phyloP scores from a whole-genome alignment of 2,329 filamentous ascomycete genomes.

The Fusarium zealandicum region DNA sequence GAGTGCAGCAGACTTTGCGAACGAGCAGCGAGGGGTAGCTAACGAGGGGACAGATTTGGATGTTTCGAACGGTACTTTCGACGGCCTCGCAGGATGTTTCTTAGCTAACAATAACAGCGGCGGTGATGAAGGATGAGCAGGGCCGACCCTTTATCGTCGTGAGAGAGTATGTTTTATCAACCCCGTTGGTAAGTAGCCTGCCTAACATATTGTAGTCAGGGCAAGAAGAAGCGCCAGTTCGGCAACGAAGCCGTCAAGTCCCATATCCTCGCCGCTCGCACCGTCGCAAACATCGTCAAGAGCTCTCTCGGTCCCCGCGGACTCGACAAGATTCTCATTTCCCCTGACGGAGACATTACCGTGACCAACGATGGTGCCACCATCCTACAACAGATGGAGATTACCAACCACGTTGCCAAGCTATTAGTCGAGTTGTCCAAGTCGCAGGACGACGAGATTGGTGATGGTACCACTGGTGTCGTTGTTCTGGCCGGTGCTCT shows the following conservation, averaged over 20 bases:
- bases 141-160: conserved; percentile 98
- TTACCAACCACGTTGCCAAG: conserved; percentile 97
- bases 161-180: conserved; percentile 78
- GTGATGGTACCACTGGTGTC: conserved; percentile 96
- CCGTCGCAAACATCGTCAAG: conserved; percentile 96
- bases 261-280: conserved; percentile 95
- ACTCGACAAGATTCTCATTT: conserved; percentile 99
- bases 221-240: conserved; percentile 96
- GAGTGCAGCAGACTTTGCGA: conserved; percentile 41
- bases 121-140: conserved; percentile 94
- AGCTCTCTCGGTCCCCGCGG: conserved; percentile 94
- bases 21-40: conserved; percentile 44
- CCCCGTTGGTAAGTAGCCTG: conserved; percentile 1
- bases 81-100: conserved; percentile 12
- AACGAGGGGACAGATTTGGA: conserved; percentile 71
- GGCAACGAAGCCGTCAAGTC: conserved; percentile 98
- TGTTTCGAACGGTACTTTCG: conserved; percentile 75
- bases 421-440: conserved; percentile 96
- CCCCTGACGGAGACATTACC: conserved; percentile 97
- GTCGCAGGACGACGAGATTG: conserved; percentile 98
- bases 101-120: conserved; percentile 54
- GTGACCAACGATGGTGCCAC: conserved; percentile 99
- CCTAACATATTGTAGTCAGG: conserved; percentile 69
- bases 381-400: conserved; percentile 98
- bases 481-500: conserved; percentile 95